Conservation (phyloP, 768 basidiomycete genomes). For the Gelatoporia subvermispora region DNA sequence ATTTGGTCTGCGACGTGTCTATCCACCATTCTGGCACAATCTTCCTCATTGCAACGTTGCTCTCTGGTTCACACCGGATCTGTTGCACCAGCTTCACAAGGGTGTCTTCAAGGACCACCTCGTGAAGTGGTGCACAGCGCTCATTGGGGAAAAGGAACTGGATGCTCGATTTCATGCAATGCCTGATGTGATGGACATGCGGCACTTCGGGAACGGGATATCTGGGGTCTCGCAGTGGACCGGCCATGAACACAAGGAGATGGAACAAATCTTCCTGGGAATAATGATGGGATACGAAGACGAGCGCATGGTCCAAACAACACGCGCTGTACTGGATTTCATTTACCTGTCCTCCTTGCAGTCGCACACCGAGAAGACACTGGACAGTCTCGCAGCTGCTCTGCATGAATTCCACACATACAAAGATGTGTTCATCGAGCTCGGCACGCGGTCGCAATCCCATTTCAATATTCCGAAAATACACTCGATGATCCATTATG, state of each 20-base stretch:
- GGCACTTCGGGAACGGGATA: background rate
- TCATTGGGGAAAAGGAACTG: conserved; percentile 6
- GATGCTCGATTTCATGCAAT: conserved; percentile 11
- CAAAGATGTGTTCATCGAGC: conserved; percentile 32
- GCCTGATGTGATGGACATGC: background rate
- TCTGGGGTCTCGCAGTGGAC: background rate
- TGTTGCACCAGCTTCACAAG: conserved; percentile 44
- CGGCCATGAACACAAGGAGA: no score
- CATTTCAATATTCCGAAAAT: conserved; percentile 41
- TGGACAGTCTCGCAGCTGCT: background rate
- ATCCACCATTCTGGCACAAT: conserved; percentile 31
- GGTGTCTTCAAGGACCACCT: conserved; percentile 40
- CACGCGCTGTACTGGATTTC: no score
- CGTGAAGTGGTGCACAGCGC: conserved; percentile 29
- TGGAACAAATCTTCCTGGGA: background rate
- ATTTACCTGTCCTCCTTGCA: background rate
- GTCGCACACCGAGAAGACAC: background rate
- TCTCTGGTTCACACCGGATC: conserved; percentile 28
- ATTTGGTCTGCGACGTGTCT: conserved; percentile 7
- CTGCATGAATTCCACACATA: conserved; percentile 31
- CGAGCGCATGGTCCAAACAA: background rate
- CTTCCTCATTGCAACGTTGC: conserved; percentile 35
- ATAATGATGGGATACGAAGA: background rate
- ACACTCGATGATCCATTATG: conserved; percentile 34
- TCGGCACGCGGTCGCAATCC: conserved; percentile 21